These are phyloP conservation scores for Lyophyllum atratum DNA, from an alignment of 768 basidiomycete genomes.

Conservation along the genomic window DNA sequence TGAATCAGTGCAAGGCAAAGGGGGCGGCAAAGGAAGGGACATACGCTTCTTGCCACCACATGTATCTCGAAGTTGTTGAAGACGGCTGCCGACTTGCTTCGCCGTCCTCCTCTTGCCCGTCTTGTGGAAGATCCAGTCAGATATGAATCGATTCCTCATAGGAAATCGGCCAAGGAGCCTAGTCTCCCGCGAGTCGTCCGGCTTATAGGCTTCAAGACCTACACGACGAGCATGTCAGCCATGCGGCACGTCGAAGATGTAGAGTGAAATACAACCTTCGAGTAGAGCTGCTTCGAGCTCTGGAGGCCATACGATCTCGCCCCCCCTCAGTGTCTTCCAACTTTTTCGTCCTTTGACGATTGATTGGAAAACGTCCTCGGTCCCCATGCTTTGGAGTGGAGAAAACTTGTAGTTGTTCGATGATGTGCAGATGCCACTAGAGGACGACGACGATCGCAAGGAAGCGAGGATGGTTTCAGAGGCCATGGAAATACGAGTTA, in stretches of 20 bases:
- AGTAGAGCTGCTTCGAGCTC: conserved; percentile 77
- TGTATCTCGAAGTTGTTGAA: conserved; percentile 78
- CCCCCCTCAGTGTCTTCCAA: conserved; percentile 74
- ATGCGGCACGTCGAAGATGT: background rate
- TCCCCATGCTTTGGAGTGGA: conserved; percentile 34
- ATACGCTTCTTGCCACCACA: conserved; percentile 70
- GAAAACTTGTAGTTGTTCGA: conserved; percentile 26
- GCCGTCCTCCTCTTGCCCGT: conserved; percentile 73
- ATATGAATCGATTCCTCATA: conserved; percentile 79
- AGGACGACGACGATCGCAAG: conserved; percentile 11
- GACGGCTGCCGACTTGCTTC: conserved; percentile 79
- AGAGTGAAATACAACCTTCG: conserved; percentile 49
- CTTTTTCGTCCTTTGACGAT: conserved; percentile 71
- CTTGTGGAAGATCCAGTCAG: conserved; percentile 69
- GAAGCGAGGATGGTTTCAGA: conserved; percentile 15
- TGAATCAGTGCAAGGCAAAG: conserved; percentile 8
- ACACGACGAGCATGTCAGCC: conserved; percentile 12
- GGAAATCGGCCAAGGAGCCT: conserved; percentile 75
- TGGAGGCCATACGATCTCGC: conserved; percentile 80
- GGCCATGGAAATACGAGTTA: conserved; percentile 14
- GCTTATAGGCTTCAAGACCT: conserved; percentile 75
- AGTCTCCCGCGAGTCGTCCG: conserved; percentile 73
- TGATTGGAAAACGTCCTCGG: conserved; percentile 63
- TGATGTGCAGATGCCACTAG: conserved; percentile 10
- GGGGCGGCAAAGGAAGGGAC: conserved; percentile 26